phyloP scores from a whole-genome alignment of 1,284 basidiomycete species.

The Dichomitus squalens region DNA sequence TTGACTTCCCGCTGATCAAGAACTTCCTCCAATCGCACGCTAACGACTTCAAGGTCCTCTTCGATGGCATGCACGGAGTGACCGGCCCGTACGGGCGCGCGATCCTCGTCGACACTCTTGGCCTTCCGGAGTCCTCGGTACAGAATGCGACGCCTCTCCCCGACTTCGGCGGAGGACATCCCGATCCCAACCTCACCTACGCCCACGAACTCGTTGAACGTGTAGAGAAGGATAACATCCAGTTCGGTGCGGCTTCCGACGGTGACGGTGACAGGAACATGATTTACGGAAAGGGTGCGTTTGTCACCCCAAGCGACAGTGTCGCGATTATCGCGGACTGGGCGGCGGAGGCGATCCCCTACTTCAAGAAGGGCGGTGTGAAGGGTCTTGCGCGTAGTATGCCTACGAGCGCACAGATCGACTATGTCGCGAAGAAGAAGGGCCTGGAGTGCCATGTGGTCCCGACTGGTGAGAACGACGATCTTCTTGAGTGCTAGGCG shows the following conservation, averaged over 20 bases:
- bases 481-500: neutral
- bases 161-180: slow-evolving; percentile 97
- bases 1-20: slow-evolving; percentile 94
- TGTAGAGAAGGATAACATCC: slow-evolving; percentile 86
- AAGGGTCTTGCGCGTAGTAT: slow-evolving; percentile 96
- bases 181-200: slow-evolving; percentile 98
- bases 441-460: slow-evolving; percentile 96
- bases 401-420: slow-evolving; percentile 97
- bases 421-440: slow-evolving; percentile 94
- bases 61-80: slow-evolving; percentile 96
- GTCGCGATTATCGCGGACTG: slow-evolving; percentile 99
- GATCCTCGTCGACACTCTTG: slow-evolving; percentile 86
- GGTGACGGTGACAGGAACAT: slow-evolving; percentile 99
- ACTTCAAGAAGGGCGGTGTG: slow-evolving; percentile 90
- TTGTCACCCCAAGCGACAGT: slow-evolving; percentile 96
- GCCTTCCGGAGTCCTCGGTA: slow-evolving; percentile 78
- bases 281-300: slow-evolving; percentile 98
- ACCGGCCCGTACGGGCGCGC: slow-evolving; percentile 95
- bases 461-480: slow-evolving; percentile 75
- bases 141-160: slow-evolving; percentile 93
- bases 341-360: slow-evolving; percentile 91
- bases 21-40: slow-evolving; percentile 78
- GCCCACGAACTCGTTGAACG: slow-evolving; percentile 93
- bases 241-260: slow-evolving; percentile 96
- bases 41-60: slow-evolving; percentile 84